A percentile compares a stretch with the other conserved stretches of the same genome.
Evolutionary conservation across 2,329 filamentous ascomycete species (phyloP).

Genomic region (Acrocalymma vagum): DNA sequence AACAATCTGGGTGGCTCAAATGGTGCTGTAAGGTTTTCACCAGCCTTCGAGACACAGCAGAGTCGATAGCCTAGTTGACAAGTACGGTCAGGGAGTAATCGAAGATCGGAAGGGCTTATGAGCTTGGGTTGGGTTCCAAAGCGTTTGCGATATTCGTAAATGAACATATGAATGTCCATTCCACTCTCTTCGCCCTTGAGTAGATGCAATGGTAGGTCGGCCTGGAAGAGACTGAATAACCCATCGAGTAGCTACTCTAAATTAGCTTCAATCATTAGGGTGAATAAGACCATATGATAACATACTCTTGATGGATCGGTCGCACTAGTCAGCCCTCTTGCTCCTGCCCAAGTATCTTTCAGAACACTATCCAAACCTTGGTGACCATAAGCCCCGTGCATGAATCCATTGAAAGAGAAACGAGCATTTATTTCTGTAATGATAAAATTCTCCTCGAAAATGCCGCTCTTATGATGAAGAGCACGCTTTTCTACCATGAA

Average conservation of each 20-base stretch:
- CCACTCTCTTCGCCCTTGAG: slow-evolving; percentile 5
- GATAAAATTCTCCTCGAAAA: slow-evolving; percentile 4
- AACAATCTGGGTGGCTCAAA: slow-evolving; percentile 2
- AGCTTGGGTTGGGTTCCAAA: slow-evolving; percentile 6
- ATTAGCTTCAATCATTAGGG: background rate
- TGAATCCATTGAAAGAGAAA: slow-evolving; percentile 7
- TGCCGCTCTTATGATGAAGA: slow-evolving; percentile 1
- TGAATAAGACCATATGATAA: background rate
- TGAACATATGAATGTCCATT: slow-evolving; percentile 6
- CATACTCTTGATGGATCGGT: slow-evolving; percentile 4
- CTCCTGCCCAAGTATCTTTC: background rate
- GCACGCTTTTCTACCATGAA: slow-evolving; percentile 2
- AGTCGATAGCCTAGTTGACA: slow-evolving; percentile 2
- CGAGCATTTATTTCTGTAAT: slow-evolving; percentile 8
- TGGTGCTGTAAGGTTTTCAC: no score
- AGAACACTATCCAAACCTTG: slow-evolving; percentile 1
- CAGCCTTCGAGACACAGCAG: slow-evolving; percentile 4
- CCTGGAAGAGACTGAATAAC: slow-evolving; percentile 4
- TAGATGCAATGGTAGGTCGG: slow-evolving; percentile 3
- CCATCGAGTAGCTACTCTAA: slow-evolving; percentile 1
- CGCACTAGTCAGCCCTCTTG: background rate
- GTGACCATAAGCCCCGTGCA: slow-evolving; percentile 5
- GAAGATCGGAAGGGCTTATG: slow-evolving; percentile 5
- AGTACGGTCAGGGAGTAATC: slow-evolving; percentile 1
- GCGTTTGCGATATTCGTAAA: slow-evolving; percentile 3